Base-by-base conservation (phyloP, 1,139 yeast species). In the Protomyces inundatus region DNA sequence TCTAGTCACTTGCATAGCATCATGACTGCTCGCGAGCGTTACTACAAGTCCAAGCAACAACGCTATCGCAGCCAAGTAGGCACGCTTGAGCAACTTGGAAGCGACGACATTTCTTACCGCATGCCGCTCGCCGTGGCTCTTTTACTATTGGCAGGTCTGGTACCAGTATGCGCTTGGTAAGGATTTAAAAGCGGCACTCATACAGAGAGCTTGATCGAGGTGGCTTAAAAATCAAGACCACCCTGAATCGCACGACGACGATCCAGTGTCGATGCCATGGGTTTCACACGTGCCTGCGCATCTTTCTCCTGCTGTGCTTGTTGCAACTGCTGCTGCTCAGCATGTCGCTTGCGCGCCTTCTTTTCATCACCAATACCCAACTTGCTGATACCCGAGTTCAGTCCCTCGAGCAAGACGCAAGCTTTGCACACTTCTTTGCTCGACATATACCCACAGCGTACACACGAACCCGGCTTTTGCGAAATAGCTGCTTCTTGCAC, bases 341-440 rank as follows among this genome's bases (percentile, higher is more conserved):
- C 36, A 40, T 58, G 62, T 23, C 46, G 64, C 23, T 58, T 48
- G 6, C 61, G 55, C 9, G 62, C 57, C 40, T 61, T 52, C n/a
- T 61, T 60, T 36, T 56, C 61, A 36, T 54, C 58, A 12, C 64
- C 65, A 12, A 64, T 57, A 14, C 66, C 64, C 93, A 64, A 52
- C 34, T 88, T 69, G 95, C 80, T 68, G 34, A 64, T 64, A 7
- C 82, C 86, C 66, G 83, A 80, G 70, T 91, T 95, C 64, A 95
- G 80, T 0, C 97, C 97, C 66, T 88, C 90, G 56, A 95, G 77
- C 50, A 93, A 77, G 67, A 88, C 83, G 76, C 99, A 93, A 0
- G 98, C 98, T 75, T 93, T 93, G 76, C 99, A 93, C 10, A 90
- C 82, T 70, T 78, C 82, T 73, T 93, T 93, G 67, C 95, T 88